Percentiles rank a stretch among this genome's conserved stretches.
Conservation (phyloP, 2,329 filamentous ascomycete genomes). For the Fusarium solani-melongenae region DNA sequence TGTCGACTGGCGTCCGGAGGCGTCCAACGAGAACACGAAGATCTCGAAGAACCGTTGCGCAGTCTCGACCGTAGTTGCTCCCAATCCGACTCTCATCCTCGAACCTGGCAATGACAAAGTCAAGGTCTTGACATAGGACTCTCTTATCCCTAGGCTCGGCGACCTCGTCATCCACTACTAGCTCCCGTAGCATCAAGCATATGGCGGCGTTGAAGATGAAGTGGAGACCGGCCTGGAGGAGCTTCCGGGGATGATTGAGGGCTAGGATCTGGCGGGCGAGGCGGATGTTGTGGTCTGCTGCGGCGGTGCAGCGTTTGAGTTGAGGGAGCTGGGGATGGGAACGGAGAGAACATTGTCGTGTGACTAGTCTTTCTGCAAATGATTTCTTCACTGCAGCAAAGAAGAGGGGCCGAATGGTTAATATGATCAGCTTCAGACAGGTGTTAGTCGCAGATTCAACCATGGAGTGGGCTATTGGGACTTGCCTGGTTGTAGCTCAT, state of each 20-base stretch:
- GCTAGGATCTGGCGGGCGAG: conserved; percentile 55
- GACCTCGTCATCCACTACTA: conserved; percentile 47
- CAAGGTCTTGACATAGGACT: conserved; percentile 46
- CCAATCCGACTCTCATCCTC: conserved; percentile 52
- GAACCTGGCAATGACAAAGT: conserved; percentile 56
- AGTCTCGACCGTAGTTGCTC: conserved; percentile 53
- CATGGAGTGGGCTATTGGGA: neutral
- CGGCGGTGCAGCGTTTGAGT: conserved; percentile 54
- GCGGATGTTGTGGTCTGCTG: conserved; percentile 58
- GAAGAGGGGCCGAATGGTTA: conserved; percentile 60
- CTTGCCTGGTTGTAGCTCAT: conserved; percentile 59
- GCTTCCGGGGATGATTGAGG: conserved; percentile 51
- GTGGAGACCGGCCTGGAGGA: conserved; percentile 59
- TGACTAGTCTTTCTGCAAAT: conserved; percentile 54
- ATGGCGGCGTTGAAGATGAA: conserved; percentile 63
- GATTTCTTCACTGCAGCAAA: conserved; percentile 59
- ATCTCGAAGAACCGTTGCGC: conserved; percentile 52
- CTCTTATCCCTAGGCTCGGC: conserved; percentile 40
- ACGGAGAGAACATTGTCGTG: conserved; percentile 39
- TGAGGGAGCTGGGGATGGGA: conserved; percentile 41
- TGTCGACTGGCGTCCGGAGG: conserved; percentile 42
- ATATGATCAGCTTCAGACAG: conserved; percentile 54
- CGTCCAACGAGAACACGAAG: conserved; percentile 50
- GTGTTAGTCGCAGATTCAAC: neutral
- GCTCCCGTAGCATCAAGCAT: conserved; percentile 58